Evolutionary conservation across 768 basidiomycete genomes (phyloP), one percentile per base, ranked within the genome.

Genomic region (Rhodotorula diobovata): DNA sequence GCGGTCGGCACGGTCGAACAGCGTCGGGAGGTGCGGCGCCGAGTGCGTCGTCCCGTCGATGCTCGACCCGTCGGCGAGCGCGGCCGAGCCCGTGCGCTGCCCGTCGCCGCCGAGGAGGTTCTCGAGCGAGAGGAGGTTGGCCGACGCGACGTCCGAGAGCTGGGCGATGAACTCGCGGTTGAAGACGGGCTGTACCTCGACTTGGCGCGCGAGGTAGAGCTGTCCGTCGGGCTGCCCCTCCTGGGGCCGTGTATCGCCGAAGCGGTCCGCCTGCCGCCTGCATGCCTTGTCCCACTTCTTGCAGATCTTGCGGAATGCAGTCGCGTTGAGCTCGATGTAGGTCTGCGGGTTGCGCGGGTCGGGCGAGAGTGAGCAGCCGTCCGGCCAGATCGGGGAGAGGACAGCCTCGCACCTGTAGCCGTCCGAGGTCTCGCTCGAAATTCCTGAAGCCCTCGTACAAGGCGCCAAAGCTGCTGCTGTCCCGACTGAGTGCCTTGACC

Each of bases 301-400:
- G 71, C 63, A 69, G 46, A 75, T 71, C 54, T 98, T 98, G 56
- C 94, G 87, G 80, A 98, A 98, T 8, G 93, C 96, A 18, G 88
- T 92, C 12, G 90, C 96, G 79, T 98, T 99, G 78, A 96, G 90
- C 81, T 98, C 96, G 72, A 99, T 88, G 78, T 94, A 99, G 86
- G 93, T 90, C 93, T 75, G 58, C 58, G 21, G 10, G 18, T 4
- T 53, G 45, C n/a, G 4, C 32, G 43, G 58, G 53, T 53, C 25
- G 30, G 32, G 30, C 28, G 15, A 28, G 21, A 21, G 20, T 28
- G 23, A 12, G 23, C 2, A 10, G 48, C 14, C 11, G 48, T 3
- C 28, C 23, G 45, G 23, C 11, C 14, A 9, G 32, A 34, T 12
- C 32, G 35, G 32, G 43, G 15, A 32, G 63, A n/a, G 10, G 14